Conservation (phyloP, 2,329 filamentous ascomycete genomes). For the Penicillium sp. region DNA sequence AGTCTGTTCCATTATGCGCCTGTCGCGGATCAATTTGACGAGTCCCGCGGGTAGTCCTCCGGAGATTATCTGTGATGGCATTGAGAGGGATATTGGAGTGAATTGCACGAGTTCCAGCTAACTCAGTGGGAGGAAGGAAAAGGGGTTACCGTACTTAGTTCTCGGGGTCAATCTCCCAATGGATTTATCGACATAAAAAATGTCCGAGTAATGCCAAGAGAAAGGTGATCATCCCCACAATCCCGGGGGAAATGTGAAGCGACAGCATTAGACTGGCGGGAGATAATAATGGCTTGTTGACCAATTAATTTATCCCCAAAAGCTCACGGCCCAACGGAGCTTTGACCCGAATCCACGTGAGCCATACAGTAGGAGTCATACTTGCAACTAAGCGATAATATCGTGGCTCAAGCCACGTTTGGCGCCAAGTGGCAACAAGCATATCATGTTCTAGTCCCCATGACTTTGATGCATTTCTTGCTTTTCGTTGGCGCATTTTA, state of each 20-base stretch:
- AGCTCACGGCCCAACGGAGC: neutral
- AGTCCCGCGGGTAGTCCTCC: slow-evolving; percentile 49
- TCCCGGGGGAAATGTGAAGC: neutral
- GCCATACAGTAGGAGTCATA: no score
- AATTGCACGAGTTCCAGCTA: slow-evolving; percentile 25
- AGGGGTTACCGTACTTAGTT: neutral
- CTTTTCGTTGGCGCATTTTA: no score
- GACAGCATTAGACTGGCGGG: neutral
- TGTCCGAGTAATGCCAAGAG: neutral
- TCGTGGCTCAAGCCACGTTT: no score
- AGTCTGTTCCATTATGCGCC: slow-evolving; percentile 56
- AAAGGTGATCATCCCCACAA: neutral
- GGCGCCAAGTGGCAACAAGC: no score
- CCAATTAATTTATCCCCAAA: no score
- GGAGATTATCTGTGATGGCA: slow-evolving; percentile 54
- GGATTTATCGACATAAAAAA: neutral
- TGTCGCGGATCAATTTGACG: slow-evolving; percentile 57
- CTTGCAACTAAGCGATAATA: no score
- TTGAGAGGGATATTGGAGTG: slow-evolving; percentile 43
- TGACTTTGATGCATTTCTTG: no score
- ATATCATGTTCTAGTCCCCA: no score
- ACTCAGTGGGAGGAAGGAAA: neutral
- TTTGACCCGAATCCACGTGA: neutral
- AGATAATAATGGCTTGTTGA: neutral
- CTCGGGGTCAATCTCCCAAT: neutral